These are phyloP conservation scores for Anaeromyces robustus DNA, from an alignment of 192 early-diverging fungal species.

Conservation along the genomic window DNA sequence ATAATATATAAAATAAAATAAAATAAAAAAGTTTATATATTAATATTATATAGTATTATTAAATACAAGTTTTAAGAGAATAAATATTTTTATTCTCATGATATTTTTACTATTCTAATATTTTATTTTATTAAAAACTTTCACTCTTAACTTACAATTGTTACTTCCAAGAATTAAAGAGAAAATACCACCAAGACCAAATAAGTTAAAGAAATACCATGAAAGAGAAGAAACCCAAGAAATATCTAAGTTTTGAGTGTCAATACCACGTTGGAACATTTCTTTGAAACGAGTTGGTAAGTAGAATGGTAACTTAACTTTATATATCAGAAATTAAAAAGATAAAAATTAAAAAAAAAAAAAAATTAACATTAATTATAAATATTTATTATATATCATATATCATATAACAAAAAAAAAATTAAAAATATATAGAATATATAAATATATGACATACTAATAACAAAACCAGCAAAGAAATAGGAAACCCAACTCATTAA, in stretches of 20 bases:
- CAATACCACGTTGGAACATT: slow-evolving; percentile 93
- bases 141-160: slow-evolving; percentile 48
- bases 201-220: slow-evolving; percentile 97
- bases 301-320: slow-evolving; percentile 92
- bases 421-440: neutral
- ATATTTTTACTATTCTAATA: too few relatives aligned
- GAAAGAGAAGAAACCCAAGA: slow-evolving; percentile 93
- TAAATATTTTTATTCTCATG: too few relatives aligned
- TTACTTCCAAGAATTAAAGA: slow-evolving; percentile 80
- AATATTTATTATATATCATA: neutral
- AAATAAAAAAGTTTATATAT: too few relatives aligned
- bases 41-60: too few relatives aligned
- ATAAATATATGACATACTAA: slow-evolving; percentile 43
- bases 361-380: neutral
- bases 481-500: slow-evolving; percentile 99
- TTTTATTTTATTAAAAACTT: too few relatives aligned
- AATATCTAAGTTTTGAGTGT: slow-evolving; percentile 93
- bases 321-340: neutral
- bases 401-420: neutral
- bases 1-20: neutral
- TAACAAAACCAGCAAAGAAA: slow-evolving; percentile 94
- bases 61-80: too few relatives aligned
- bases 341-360: neutral
- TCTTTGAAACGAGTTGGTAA: slow-evolving; percentile 90
- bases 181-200: slow-evolving; percentile 84